A percentile compares a stretch with the other conserved stretches of the same genome.
Conservation (phyloP, 169 alveolate genomes). For the Miamiensis avidus region DNA sequence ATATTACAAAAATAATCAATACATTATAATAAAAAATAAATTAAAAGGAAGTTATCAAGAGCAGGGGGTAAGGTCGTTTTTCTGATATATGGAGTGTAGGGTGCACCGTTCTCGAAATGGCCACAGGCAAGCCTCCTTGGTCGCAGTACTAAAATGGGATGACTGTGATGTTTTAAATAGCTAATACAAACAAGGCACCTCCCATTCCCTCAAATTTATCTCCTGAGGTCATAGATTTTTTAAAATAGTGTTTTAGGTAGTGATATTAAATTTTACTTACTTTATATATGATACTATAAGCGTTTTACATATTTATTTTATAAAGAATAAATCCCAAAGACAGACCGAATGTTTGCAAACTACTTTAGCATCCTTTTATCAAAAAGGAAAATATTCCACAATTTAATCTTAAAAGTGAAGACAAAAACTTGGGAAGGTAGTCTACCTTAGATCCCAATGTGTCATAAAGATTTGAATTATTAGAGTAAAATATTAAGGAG, state of each 20-base stretch:
- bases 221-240: constrained; percentile 66
- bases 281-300: neutral
- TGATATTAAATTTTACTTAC: neutral
- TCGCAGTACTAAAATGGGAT: constrained; percentile 57
- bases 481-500: too few relatives aligned
- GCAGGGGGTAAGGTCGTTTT: constrained; percentile 36
- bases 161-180: constrained; percentile 78
- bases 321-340: constrained; percentile 22
- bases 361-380: constrained; percentile 34
- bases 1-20: constrained; percentile 45
- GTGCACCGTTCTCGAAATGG: constrained; percentile 85
- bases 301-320: neutral
- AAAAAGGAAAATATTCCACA: neutral
- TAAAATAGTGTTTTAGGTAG: constrained; percentile 73
- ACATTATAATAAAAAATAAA: constrained; percentile 39
- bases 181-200: constrained; percentile 67
- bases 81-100: constrained; percentile 85
- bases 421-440: too few relatives aligned
- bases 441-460: too few relatives aligned
- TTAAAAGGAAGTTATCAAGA: constrained; percentile 27
- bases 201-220: constrained; percentile 70
- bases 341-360: constrained; percentile 34
- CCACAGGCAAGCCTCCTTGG: constrained; percentile 82
- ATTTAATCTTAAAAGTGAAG: too few relatives aligned
- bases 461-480: too few relatives aligned